Base-by-base conservation (phyloP, 2,329 filamentous ascomycete genomes). In the Penicillium sp. region DNA sequence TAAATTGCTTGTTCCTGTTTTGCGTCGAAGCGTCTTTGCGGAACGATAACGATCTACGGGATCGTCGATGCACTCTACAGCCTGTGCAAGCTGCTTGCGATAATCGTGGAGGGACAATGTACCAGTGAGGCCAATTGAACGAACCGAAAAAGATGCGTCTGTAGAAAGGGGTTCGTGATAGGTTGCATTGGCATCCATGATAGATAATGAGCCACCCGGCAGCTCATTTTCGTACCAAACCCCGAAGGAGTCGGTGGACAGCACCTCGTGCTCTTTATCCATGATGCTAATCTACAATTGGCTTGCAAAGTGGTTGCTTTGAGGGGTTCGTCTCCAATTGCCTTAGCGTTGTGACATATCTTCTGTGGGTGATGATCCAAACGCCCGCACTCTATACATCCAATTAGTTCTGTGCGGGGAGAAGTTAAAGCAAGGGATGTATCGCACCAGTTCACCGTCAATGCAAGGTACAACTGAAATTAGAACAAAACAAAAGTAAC, bases 91-190 rank as follows among this genome's bases (percentile, higher is more conserved):
- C 47, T 63, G 64, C 52, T 71, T 73, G 46, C 72, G 72, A 55
- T 74, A 74, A 48, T 71, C 64, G 60, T 73, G 71, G 29, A 72
- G 67, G 8, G 72, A 73, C 23, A 72, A 56, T 22, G 61, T 52
- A 8, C 67, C 68, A 27, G 60, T 61, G 48, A 58, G 58, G 35
- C 56, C 62, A 18, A 55, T 57, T 43, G 56, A 62, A 43, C 62
- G 61, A 65, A 57, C 55, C 49, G 61, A 55, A 41, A 60, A 47
- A 41, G 59, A 57, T 50, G 58, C 57, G 55, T 63, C 60, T 49
- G 44, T 49, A 50, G 56, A 50, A 56, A 61, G 53, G 55, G 63
- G 55, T 12, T 61, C 50, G 27, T 47, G 56, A 59, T 59, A 66
- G 49, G 50, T 31, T 51, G 63, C 60, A 60, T 61, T 51, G 53